Evolutionary conservation across 2,329 filamentous ascomycete species (phyloP).

Genomic region (Claviceps fusiformis): DNA sequence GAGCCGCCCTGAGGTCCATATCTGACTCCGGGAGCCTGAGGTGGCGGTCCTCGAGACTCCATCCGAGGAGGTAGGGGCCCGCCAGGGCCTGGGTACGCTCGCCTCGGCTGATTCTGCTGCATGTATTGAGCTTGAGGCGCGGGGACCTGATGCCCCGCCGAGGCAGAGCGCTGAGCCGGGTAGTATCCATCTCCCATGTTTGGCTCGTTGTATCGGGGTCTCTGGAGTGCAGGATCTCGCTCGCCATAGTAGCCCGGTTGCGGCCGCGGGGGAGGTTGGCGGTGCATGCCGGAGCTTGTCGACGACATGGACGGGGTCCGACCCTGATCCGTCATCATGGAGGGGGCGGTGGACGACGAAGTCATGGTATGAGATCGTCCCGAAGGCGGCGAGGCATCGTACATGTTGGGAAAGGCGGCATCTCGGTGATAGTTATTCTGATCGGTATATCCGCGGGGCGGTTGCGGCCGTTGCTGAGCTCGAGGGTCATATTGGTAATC

Average conservation of each 20-base stretch:
- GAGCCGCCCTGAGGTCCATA: constrained; percentile 45
- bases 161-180: constrained; percentile 37
- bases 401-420: constrained; percentile 92
- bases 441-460: constrained; percentile 35
- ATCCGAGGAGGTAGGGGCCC: constrained; percentile 48
- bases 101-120: constrained; percentile 29
- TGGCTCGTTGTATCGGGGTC: constrained; percentile 20
- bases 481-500: constrained; percentile 44
- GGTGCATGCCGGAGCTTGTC: constrained; percentile 38
- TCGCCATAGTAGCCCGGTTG: constrained; percentile 26
- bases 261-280: constrained; percentile 47
- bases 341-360: constrained; percentile 49
- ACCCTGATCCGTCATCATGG: constrained; percentile 40
- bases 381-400: constrained; percentile 71
- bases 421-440: constrained; percentile 60
- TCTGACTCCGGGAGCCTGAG: constrained; percentile 24
- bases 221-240: constrained; percentile 13
- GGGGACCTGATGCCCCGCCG: constrained; percentile 29
- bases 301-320: constrained; percentile 71
- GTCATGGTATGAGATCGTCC: constrained; percentile 95
- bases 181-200: constrained; percentile 38
- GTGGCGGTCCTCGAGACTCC: constrained; percentile 42
- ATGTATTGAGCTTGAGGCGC: constrained; percentile 32
- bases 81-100: constrained; percentile 30
- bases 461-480: constrained; percentile 24